Evolutionary conservation across 176 grass and related monocot genomes (phyloP).

Genomic region (Thalia dealbata): DNA sequence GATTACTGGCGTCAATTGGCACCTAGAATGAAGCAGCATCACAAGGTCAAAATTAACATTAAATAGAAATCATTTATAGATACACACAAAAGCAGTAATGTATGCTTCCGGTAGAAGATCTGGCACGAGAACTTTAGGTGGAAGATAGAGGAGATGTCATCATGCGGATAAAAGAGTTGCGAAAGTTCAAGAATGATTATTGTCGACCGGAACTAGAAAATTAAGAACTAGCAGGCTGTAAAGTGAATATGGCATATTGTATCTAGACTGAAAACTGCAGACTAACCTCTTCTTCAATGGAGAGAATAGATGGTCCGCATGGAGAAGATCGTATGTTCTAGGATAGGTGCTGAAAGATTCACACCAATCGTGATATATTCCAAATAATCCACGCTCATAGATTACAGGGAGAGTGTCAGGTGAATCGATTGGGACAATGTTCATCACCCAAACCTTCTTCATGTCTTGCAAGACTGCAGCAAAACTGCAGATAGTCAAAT

Average conservation of each 20-base stretch:
- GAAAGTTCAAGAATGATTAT: neutral
- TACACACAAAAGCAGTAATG: too few species aligned
- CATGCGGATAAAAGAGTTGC: neutral
- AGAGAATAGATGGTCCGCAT: conserved; percentile 13
- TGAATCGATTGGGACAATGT: neutral
- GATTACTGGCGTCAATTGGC: neutral
- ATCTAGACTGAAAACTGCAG: neutral
- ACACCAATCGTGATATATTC: conserved; percentile 9
- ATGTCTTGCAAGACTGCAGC: conserved; percentile 12
- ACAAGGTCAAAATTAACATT: neutral
- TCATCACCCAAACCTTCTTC: conserved; percentile 12
- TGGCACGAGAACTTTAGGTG: too few species aligned
- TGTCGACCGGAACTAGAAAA: neutral
- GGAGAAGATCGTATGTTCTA: conserved; percentile 12
- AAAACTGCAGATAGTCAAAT: conserved; percentile 1
- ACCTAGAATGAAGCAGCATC: neutral
- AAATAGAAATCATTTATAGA: neutral
- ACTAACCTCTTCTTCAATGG: conserved; percentile 6
- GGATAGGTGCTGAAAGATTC: conserved; percentile 12
- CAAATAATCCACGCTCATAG: neutral
- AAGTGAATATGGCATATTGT: neutral
- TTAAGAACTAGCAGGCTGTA: neutral
- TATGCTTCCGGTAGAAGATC: too few species aligned
- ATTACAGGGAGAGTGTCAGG: conserved; percentile 7
- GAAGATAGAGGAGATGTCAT: neutral